phyloP scores from a whole-genome alignment of 2,329 filamentous ascomycete genomes.

The Aspergillus ruber region DNA sequence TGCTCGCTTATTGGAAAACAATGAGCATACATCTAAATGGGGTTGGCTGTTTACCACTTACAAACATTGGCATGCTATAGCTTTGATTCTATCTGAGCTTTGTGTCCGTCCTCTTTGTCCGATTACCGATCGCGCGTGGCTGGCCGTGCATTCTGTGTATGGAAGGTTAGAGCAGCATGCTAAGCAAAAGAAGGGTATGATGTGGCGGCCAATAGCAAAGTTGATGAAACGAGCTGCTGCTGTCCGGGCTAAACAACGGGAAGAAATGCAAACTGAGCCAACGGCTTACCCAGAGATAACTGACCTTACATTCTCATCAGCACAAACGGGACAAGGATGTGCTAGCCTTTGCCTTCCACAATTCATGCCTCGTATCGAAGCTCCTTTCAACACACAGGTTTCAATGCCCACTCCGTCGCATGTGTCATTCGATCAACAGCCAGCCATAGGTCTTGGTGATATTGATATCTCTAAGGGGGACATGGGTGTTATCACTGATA shows the following conservation, averaged over 20 bases:
- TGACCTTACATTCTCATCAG: neutral
- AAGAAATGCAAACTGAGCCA: slow-evolving; percentile 18
- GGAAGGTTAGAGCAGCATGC: slow-evolving; percentile 27
- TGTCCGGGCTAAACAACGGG: slow-evolving; percentile 46
- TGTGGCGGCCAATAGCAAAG: slow-evolving; percentile 59
- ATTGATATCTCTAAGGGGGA: slow-evolving; percentile 22
- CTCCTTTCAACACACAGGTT: slow-evolving; percentile 2
- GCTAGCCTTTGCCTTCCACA: slow-evolving; percentile 14
- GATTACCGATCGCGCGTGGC: slow-evolving; percentile 56
- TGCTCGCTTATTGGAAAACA: slow-evolving; percentile 58
- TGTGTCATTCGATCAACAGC: neutral
- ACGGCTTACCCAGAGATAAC: slow-evolving; percentile 8
- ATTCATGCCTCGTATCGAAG: slow-evolving; percentile 11
- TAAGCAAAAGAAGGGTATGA: slow-evolving; percentile 46
- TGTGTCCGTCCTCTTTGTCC: slow-evolving; percentile 52
- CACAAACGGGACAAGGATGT: slow-evolving; percentile 1
- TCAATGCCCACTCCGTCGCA: neutral
- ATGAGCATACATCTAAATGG: slow-evolving; percentile 57
- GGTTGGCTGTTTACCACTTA: slow-evolving; percentile 60
- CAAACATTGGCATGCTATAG: slow-evolving; percentile 57
- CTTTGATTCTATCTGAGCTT: slow-evolving; percentile 48
- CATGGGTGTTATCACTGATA: slow-evolving; percentile 15
- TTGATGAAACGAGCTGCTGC: slow-evolving; percentile 54
- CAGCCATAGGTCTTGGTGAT: slow-evolving; percentile 7
- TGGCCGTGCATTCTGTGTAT: slow-evolving; percentile 46